These are phyloP conservation scores for Mucor sp. DNA, from an alignment of 371 early-diverging fungal genomes.

Conservation along the genomic window DNA sequence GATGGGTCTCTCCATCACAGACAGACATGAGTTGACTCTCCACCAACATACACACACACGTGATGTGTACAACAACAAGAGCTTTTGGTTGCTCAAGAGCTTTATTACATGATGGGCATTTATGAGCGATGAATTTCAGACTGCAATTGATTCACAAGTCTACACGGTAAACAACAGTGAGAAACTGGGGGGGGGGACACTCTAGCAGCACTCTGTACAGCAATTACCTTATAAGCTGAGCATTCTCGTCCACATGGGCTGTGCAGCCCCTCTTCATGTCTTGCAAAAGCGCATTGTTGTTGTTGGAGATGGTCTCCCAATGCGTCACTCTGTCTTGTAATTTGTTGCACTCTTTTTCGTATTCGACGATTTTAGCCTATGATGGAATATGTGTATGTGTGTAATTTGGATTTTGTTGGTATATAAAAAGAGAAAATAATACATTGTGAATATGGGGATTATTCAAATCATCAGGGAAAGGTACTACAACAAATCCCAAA, in stretches of 20 bases:
- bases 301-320: constrained; percentile 26
- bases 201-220: background rate
- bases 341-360: constrained; percentile 16
- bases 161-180: background rate
- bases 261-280: constrained; percentile 26
- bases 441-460: background rate
- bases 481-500: constrained; percentile 20
- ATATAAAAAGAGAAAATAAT: background rate
- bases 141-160: constrained; percentile 42
- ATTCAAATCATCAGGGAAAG: constrained; percentile 35
- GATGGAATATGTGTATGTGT: background rate
- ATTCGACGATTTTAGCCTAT: constrained; percentile 34
- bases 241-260: constrained; percentile 37
- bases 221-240: constrained; percentile 34
- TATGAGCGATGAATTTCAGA: constrained; percentile 29
- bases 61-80: background rate
- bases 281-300: constrained; percentile 21
- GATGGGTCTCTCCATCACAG: background rate
- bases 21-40: background rate
- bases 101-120: background rate
- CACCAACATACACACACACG: background rate
- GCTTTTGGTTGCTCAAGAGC: background rate
- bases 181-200: background rate
- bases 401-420: background rate
- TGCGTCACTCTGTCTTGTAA: constrained; percentile 17